Conservation (phyloP, 352 stramenopile genomes). For the Peronosclerospora sorghi region DNA sequence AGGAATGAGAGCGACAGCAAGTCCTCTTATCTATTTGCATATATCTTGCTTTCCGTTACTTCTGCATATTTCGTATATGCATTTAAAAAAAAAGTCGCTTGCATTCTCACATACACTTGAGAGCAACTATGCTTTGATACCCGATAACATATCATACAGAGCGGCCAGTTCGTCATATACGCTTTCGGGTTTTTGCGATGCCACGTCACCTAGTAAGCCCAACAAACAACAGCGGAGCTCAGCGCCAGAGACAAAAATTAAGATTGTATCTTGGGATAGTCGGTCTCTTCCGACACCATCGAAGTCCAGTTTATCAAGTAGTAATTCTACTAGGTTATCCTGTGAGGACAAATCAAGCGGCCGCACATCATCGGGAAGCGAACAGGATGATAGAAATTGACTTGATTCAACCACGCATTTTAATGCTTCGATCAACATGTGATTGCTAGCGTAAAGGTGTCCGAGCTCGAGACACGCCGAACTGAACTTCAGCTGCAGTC, state of each 20-base stretch:
- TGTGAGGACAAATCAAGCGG: constrained; percentile 13
- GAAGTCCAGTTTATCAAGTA: constrained; percentile 56
- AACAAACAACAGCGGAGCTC: constrained; percentile 59
- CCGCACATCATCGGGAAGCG: constrained; percentile 23
- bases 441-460: constrained; percentile 24
- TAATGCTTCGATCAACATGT: constrained; percentile 30
- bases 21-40: constrained; percentile 9
- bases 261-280: constrained; percentile 15
- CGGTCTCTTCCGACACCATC: constrained; percentile 38
- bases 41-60: constrained; percentile 1
- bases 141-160: constrained; percentile 41
- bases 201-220: constrained; percentile 59
- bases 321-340: constrained; percentile 20
- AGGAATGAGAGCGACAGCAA: constrained; percentile 51
- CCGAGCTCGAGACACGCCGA: constrained; percentile 58
- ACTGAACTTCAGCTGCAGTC: constrained; percentile 65
- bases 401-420: constrained; percentile 34
- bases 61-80: constrained; percentile 1
- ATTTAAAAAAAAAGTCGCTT: constrained; percentile 10
- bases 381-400: constrained; percentile 27
- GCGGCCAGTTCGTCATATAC: constrained; percentile 13
- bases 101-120: constrained; percentile 1
- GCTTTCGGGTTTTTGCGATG: constrained; percentile 27
- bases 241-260: constrained; percentile 29
- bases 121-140: constrained; percentile 25